These are phyloP conservation scores for Pisolithus albus DNA, from an alignment of 768 basidiomycete species.

Conservation along the genomic window DNA sequence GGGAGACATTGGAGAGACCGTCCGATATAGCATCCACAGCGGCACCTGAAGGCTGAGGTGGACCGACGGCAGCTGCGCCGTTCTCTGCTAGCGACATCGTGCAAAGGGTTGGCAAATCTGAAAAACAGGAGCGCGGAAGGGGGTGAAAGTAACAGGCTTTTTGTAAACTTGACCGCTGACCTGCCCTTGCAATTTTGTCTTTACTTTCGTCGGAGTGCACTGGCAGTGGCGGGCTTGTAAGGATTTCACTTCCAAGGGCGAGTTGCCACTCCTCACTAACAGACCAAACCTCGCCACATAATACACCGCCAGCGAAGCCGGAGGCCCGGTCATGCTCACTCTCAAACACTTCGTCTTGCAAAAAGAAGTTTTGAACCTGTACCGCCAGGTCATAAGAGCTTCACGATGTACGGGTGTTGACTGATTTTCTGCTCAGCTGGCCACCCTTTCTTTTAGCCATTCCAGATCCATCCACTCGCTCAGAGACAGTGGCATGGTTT, in stretches of 20 bases:
- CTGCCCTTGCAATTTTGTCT: too few relatives aligned
- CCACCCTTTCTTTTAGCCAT: conserved; percentile 41
- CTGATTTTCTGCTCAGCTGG: neutral
- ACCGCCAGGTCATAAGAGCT: conserved; percentile 62
- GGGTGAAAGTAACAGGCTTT: neutral
- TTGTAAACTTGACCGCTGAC: too few relatives aligned
- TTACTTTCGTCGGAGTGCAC: too few relatives aligned
- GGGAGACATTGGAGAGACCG: conserved; percentile 27
- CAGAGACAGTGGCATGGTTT: conserved; percentile 68
- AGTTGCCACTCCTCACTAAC: neutral
- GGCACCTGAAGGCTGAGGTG: conserved; percentile 6
- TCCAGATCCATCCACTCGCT: conserved; percentile 50
- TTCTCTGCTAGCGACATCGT: conserved; percentile 31
- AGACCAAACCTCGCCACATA: conserved; percentile 1
- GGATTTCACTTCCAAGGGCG: too few relatives aligned
- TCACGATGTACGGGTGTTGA: conserved; percentile 45
- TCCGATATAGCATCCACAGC: conserved; percentile 25
- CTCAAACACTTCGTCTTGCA: conserved; percentile 74
- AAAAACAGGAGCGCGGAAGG: conserved; percentile 5
- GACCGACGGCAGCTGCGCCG: conserved; percentile 1
- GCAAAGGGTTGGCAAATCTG: conserved; percentile 4
- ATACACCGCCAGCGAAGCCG: neutral
- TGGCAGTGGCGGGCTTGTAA: too few relatives aligned
- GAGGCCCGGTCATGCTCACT: conserved; percentile 24
- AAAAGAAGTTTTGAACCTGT: conserved; percentile 53